Conservation (phyloP, 2,329 filamentous ascomycete genomes). For the Hypoxylon rubiginosum region DNA sequence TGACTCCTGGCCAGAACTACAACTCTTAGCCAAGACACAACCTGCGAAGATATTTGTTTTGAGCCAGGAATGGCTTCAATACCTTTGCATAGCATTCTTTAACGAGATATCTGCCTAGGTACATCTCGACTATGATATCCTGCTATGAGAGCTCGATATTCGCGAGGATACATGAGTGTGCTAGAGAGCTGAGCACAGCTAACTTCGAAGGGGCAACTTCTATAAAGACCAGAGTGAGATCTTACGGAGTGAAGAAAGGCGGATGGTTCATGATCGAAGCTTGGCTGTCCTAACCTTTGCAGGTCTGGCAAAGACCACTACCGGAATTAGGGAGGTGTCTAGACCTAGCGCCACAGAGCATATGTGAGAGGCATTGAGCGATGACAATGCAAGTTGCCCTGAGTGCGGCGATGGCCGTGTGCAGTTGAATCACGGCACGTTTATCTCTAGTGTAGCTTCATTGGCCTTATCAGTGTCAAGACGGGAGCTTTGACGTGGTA, state of each 20-base stretch:
- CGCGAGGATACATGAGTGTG: background rate
- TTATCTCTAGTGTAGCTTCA: conserved; percentile 27
- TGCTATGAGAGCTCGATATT: background rate
- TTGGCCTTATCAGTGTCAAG: conserved; percentile 32
- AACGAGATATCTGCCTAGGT: background rate
- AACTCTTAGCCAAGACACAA: conserved; percentile 15
- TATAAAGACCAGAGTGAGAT: too few species aligned
- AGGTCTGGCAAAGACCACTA: background rate
- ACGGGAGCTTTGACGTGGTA: conserved; percentile 5
- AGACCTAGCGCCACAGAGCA: background rate
- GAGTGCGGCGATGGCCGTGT: conserved; percentile 1
- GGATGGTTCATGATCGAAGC: background rate
- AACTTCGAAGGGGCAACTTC: background rate
- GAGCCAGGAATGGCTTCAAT: conserved; percentile 13
- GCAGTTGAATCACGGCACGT: conserved; percentile 32
- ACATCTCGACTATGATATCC: background rate
- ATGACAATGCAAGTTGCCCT: conserved; percentile 4
- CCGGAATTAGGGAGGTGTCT: conserved; percentile 6
- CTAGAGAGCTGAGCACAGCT: background rate
- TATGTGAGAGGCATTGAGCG: conserved; percentile 1
- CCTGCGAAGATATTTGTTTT: background rate
- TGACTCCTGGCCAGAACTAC: conserved; percentile 42
- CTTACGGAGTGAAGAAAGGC: background rate
- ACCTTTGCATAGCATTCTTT: conserved; percentile 20
- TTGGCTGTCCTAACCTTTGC: conserved; percentile 6